Evolutionary conservation across 1,139 yeast genomes (phyloP), one percentile per base, ranked within the genome.

Genomic region (Hansenula lynferdii): DNA sequence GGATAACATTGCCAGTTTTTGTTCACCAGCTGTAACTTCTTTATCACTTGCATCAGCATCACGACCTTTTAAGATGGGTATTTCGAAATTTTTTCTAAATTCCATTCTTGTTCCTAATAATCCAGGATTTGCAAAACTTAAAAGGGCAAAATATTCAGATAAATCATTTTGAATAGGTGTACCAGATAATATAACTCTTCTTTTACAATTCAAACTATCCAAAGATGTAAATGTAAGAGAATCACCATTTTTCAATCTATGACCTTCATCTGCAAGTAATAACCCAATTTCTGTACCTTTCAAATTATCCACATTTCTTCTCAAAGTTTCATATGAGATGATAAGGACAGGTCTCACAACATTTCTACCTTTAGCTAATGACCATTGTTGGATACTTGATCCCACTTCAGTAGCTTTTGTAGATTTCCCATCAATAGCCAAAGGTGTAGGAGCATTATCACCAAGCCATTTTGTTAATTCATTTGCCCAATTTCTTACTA

Each of bases 161-260:
- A 92, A 69, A 65, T 94, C 98, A 57, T 92, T 92, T 59, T 92
- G 99, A 47, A 92, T 92, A 0, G 99, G 99, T 0, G 99, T 92
- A 35, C 99, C 99, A 0, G 97, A 87, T 26, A 92, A 65, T 47
- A 92, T 92, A 9, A 92, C 97, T 48, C 99, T 73, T 54, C 98
- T 69, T 37, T 82, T 80, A 57, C 96, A 92, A 39, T 82, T 77
- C 39, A 92, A 70, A 12, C 92, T 77, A 56, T 87, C 84, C 37
- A 92, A 69, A 0, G 97, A 89, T 0, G 90, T 86, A 53, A 90
- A 92, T 0, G 98, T 94, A 41, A 85, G 73, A 0, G 97, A 89
- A 28, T 92, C 98, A 20, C 96, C 96, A 58, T 94, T 92, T 56
- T 92, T 92, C 51, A 92, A 70, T 43, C 98, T 70, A 60, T 92